Evolutionary conservation across 352 stramenopile species (phyloP).

Genomic region (Albugo laibachii): DNA sequence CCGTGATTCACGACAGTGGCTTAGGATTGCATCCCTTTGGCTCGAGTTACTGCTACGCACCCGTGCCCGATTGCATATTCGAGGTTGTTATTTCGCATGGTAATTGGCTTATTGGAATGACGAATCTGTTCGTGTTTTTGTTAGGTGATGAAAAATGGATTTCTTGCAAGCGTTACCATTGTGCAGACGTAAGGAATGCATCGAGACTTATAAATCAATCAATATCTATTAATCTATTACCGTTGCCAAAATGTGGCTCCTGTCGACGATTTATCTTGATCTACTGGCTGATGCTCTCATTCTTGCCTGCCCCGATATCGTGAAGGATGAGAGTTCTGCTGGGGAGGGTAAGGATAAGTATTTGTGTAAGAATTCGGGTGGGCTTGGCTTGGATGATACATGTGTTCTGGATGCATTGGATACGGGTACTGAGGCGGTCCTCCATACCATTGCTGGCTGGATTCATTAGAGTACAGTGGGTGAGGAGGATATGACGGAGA

Average conservation of each 20-base stretch:
- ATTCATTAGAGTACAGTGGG: too few species aligned
- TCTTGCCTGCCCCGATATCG: too few species aligned
- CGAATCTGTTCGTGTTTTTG: neutral
- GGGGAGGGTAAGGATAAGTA: constrained; percentile 4
- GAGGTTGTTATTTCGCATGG: constrained; percentile 10
- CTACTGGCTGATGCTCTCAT: too few species aligned
- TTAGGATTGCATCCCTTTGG: constrained; percentile 58
- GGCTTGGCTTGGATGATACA: neutral
- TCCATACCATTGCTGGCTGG: too few species aligned
- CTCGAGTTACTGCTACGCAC: constrained; percentile 58
- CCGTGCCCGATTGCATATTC: constrained; percentile 48
- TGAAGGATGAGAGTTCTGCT: neutral
- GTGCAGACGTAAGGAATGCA: constrained; percentile 7
- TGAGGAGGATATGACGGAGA: constrained; percentile 1
- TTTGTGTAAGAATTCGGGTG: neutral
- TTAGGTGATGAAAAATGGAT: constrained; percentile 55
- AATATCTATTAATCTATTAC: neutral
- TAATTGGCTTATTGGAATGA: neutral
- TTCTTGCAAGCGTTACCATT: constrained; percentile 52
- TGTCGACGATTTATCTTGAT: too few species aligned
- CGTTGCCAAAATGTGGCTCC: too few species aligned
- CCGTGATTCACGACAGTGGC: constrained; percentile 58
- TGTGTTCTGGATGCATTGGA: neutral
- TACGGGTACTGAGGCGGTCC: too few species aligned
- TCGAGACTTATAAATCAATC: neutral